Evolutionary conservation across 2,329 filamentous ascomycete species (phyloP).

Genomic region (Cytospora schulzeri): DNA sequence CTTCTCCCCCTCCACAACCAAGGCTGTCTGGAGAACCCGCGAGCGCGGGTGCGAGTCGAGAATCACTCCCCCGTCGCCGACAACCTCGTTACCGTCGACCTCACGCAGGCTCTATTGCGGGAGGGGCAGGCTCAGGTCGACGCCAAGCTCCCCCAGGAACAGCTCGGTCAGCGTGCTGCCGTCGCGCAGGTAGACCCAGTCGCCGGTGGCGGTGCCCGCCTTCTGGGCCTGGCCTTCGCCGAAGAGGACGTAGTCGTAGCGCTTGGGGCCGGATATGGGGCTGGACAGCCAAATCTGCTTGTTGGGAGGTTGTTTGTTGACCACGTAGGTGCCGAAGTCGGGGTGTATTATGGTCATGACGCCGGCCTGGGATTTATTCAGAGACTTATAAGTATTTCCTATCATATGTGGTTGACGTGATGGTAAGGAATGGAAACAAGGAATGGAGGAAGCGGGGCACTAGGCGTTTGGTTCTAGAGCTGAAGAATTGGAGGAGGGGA

Average conservation of each 20-base stretch:
- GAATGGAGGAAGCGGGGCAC: slow-evolving; percentile 18
- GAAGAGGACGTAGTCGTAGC: slow-evolving; percentile 83
- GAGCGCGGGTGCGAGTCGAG: background rate
- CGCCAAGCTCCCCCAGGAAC: slow-evolving; percentile 73
- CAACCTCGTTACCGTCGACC: background rate
- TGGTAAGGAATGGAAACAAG: background rate
- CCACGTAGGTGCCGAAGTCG: slow-evolving; percentile 77
- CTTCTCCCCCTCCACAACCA: background rate
- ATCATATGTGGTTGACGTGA: slow-evolving; percentile 20
- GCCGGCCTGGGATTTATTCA: slow-evolving; percentile 63
- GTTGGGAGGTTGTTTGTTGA: slow-evolving; percentile 99
- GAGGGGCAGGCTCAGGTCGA: slow-evolving; percentile 54
- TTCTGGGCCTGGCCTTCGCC: slow-evolving; percentile 77
- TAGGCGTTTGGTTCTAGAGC: slow-evolving; percentile 3
- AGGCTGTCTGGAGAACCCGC: background rate
- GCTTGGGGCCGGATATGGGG: slow-evolving; percentile 86
- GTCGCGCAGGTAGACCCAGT: slow-evolving; percentile 89
- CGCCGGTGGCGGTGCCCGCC: slow-evolving; percentile 70
- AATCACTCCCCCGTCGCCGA: background rate
- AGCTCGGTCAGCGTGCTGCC: slow-evolving; percentile 74
- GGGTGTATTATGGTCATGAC: slow-evolving; percentile 77
- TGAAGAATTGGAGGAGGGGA: background rate
- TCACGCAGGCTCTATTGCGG: slow-evolving; percentile 21
- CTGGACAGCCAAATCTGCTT: slow-evolving; percentile 97
- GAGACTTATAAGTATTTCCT: slow-evolving; percentile 1